Percentiles rank a stretch among this genome's conserved stretches.
Conservation (phyloP, 129 eudicot species). For the Centrapalus pauciflorus region DNA sequence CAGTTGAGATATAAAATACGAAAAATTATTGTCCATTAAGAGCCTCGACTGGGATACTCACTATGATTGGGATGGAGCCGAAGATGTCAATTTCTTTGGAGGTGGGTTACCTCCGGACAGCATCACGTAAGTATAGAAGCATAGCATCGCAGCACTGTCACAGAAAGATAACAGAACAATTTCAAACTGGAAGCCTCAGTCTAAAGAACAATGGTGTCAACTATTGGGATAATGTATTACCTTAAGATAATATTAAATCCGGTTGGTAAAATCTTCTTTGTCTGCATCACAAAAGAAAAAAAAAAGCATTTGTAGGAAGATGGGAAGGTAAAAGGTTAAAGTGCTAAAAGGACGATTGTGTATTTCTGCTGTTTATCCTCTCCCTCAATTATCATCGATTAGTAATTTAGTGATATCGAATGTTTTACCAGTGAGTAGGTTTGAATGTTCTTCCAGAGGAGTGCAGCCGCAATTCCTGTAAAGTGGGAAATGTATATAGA, state of each 20-base stretch:
- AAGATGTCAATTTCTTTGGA: slow-evolving; percentile 66
- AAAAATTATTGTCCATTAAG: slow-evolving; percentile 5
- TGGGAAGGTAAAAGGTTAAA: background rate
- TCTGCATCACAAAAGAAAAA: slow-evolving; percentile 67
- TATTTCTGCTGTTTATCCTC: background rate
- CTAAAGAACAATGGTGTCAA: background rate
- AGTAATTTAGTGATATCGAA: background rate
- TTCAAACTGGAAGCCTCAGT: background rate
- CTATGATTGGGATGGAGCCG: slow-evolving; percentile 34
- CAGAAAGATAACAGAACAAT: background rate
- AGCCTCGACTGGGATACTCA: slow-evolving; percentile 1
- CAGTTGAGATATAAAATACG: background rate
- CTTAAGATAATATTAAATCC: slow-evolving; percentile 54
- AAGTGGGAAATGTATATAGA: slow-evolving; percentile 6
- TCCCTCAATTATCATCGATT: too few species aligned
- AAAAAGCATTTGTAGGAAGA: slow-evolving; percentile 12
- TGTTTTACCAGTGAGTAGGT: slow-evolving; percentile 67
- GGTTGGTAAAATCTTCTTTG: slow-evolving; percentile 55
- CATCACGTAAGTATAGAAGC: slow-evolving; percentile 76
- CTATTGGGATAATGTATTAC: slow-evolving; percentile 29
- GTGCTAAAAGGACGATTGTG: background rate
- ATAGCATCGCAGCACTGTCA: slow-evolving; percentile 68
- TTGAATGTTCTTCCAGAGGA: slow-evolving; percentile 67
- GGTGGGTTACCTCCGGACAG: slow-evolving; percentile 92
- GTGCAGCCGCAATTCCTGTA: slow-evolving; percentile 65